These are phyloP conservation scores for Boechera divaricarpa DNA, from an alignment of 345 rosid species.

Conservation along the genomic window DNA sequence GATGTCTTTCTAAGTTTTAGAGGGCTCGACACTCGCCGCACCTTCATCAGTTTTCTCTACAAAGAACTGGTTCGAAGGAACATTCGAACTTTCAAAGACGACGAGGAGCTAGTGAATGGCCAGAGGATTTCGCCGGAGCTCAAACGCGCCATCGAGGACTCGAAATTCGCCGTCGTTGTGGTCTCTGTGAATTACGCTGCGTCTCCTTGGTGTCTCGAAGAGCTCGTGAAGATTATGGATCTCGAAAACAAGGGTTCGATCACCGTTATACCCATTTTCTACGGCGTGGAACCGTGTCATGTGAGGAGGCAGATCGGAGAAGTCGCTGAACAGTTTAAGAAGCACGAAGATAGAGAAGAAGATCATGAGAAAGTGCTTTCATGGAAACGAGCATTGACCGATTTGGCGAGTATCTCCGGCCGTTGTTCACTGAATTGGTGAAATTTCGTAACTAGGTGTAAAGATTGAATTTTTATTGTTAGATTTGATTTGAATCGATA, in stretches of 20 bases:
- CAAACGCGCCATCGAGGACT: slow-evolving; percentile 34
- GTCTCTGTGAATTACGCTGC: slow-evolving; percentile 36
- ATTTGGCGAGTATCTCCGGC: slow-evolving; percentile 29
- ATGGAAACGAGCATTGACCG: slow-evolving; percentile 41
- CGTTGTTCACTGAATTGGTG: slow-evolving; percentile 10
- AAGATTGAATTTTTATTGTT: not conserved
- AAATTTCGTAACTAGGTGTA: not conserved
- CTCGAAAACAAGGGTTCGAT: not conserved
- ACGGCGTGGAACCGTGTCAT: slow-evolving; percentile 36
- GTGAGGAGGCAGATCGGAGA: slow-evolving; percentile 26
- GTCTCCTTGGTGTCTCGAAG: slow-evolving; percentile 42
- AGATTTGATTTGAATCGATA: not conserved
- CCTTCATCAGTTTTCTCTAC: slow-evolving; percentile 38
- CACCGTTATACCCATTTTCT: slow-evolving; percentile 44
- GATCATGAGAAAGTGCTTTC: slow-evolving; percentile 23
- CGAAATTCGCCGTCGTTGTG: slow-evolving; percentile 36
- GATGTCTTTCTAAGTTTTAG: slow-evolving; percentile 47
- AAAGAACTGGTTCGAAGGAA: slow-evolving; percentile 11
- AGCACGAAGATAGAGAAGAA: slow-evolving; percentile 30
- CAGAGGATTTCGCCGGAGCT: slow-evolving; percentile 34
- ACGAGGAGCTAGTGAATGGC: slow-evolving; percentile 32
- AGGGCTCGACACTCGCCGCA: slow-evolving; percentile 43
- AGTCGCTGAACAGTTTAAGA: slow-evolving; percentile 34
- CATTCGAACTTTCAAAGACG: slow-evolving; percentile 40
- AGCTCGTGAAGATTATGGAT: slow-evolving; percentile 39